Evolutionary conservation across 768 basidiomycete species (phyloP).

Genomic region (Termitomyces sp.): DNA sequence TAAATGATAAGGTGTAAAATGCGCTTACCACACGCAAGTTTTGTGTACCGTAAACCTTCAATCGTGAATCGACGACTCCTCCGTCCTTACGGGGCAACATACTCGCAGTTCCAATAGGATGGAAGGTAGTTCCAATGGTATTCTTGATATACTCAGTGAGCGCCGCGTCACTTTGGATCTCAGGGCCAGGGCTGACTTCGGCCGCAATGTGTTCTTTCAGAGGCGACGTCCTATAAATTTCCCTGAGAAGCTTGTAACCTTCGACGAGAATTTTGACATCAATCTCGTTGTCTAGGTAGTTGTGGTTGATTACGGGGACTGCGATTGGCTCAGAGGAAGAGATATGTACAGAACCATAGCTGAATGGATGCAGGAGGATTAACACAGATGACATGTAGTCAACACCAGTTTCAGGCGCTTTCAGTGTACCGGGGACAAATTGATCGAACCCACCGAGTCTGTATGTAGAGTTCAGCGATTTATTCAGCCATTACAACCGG

Average conservation of each 20-base stretch:
- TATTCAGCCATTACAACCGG: too few relatives aligned
- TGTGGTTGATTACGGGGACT: slow-evolving; percentile 18
- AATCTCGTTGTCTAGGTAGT: slow-evolving; percentile 17
- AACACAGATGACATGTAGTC: slow-evolving; percentile 22
- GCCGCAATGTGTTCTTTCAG: background rate
- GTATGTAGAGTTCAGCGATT: background rate
- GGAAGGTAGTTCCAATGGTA: background rate
- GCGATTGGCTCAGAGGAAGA: slow-evolving; percentile 17
- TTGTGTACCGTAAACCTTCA: too few relatives aligned
- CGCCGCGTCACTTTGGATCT: slow-evolving; percentile 4
- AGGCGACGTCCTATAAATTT: slow-evolving; percentile 10
- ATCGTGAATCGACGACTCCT: too few relatives aligned
- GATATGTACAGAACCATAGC: slow-evolving; percentile 37
- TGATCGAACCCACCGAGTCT: background rate
- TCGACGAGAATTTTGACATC: slow-evolving; percentile 25
- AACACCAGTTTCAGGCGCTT: slow-evolving; percentile 15
- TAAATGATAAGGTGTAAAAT: too few relatives aligned
- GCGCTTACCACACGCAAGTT: too few relatives aligned
- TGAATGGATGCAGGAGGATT: too few relatives aligned
- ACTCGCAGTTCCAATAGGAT: too few relatives aligned
- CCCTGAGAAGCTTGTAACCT: slow-evolving; percentile 19
- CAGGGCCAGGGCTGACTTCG: slow-evolving; percentile 1
- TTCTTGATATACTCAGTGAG: slow-evolving; percentile 3
- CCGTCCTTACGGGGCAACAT: too few relatives aligned
- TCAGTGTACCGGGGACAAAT: background rate